phyloP scores from a whole-genome alignment of 805 yeast species.

The Pichia gijzeniarum region DNA sequence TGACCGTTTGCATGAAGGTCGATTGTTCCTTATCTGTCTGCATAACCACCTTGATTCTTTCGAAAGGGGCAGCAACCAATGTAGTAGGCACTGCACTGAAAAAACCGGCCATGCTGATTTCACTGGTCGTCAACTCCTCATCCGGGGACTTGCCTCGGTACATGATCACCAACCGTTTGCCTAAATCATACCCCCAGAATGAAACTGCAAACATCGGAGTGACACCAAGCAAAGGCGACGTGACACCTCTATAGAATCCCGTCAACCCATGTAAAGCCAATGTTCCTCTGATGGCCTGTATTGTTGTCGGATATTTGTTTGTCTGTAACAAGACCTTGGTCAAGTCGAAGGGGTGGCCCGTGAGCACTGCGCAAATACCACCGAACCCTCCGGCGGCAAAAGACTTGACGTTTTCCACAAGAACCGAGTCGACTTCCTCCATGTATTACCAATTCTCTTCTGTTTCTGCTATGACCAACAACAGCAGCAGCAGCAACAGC shows the following conservation, averaged over 20 bases:
- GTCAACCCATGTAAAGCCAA: slow-evolving; percentile 64
- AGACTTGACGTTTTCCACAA: slow-evolving; percentile 77
- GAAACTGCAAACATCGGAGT: slow-evolving; percentile 98
- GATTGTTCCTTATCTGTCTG: slow-evolving; percentile 49
- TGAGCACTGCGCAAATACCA: slow-evolving; percentile 89
- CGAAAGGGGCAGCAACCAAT: slow-evolving; percentile 95
- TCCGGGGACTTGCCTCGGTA: slow-evolving; percentile 29
- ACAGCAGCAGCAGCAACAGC: background rate
- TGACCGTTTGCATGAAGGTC: slow-evolving; percentile 54
- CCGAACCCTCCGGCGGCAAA: slow-evolving; percentile 94
- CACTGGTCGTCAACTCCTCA: slow-evolving; percentile 46
- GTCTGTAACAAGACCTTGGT: slow-evolving; percentile 90
- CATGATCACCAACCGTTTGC: slow-evolving; percentile 63
- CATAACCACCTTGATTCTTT: slow-evolving; percentile 88
- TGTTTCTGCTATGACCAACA: background rate
- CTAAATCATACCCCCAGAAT: slow-evolving; percentile 97
- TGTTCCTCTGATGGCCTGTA: slow-evolving; percentile 64
- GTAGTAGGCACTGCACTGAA: slow-evolving; percentile 93
- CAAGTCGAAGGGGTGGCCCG: slow-evolving; percentile 96
- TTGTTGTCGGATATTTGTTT: slow-evolving; percentile 54
- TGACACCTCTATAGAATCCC: slow-evolving; percentile 90
- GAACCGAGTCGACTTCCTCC: slow-evolving; percentile 33
- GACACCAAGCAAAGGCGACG: slow-evolving; percentile 92
- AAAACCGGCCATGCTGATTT: slow-evolving; percentile 89
- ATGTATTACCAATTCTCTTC: slow-evolving; percentile 8